Percentiles rank a stretch among this genome's conserved stretches.
phyloP scores from a whole-genome alignment of 495 filamentous ascomycete genomes.

The Hypoxylon rickii region DNA sequence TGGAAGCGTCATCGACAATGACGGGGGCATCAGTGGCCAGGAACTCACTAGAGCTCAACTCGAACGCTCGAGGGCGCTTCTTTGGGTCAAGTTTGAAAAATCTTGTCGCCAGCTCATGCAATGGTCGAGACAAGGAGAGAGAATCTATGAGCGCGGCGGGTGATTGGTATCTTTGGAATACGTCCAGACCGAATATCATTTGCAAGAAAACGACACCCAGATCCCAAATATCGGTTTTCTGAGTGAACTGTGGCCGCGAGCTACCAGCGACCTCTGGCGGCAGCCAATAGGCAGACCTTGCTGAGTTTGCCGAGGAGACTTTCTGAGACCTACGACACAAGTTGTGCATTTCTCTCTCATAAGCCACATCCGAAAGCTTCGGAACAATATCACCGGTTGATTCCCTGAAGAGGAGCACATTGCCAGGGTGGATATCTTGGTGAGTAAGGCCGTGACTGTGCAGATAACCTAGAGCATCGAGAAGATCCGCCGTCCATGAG shows the following conservation, averaged over 20 bases:
- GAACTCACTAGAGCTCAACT: slow-evolving; percentile 87
- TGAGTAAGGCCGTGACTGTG: slow-evolving; percentile 84
- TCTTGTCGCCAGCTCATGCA: slow-evolving; percentile 77
- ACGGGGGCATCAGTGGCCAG: slow-evolving; percentile 65
- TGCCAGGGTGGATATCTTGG: slow-evolving; percentile 73
- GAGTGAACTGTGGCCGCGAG: slow-evolving; percentile 61
- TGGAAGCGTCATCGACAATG: slow-evolving; percentile 47
- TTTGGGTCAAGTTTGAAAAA: slow-evolving; percentile 82
- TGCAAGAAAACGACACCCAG: slow-evolving; percentile 87
- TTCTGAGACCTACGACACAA: slow-evolving; percentile 55
- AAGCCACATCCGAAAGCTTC: slow-evolving; percentile 72
- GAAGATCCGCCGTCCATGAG: slow-evolving; percentile 85
- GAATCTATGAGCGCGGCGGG: slow-evolving; percentile 70
- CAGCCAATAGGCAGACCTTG: slow-evolving; percentile 80
- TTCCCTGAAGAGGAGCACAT: slow-evolving; percentile 70
- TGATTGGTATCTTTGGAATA: slow-evolving; percentile 75
- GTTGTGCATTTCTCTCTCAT: slow-evolving; percentile 63
- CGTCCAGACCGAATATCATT: slow-evolving; percentile 87
- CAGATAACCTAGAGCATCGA: slow-evolving; percentile 85
- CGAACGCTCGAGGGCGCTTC: slow-evolving; percentile 86
- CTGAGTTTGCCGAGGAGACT: slow-evolving; percentile 56
- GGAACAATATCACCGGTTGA: slow-evolving; percentile 62
- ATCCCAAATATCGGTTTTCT: slow-evolving; percentile 94
- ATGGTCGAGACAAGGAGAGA: slow-evolving; percentile 65
- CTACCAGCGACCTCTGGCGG: slow-evolving; percentile 75